A percentile compares a stretch with the other conserved stretches of the same genome.
phyloP scores from a whole-genome alignment of 2,329 filamentous ascomycete genomes.

The Arachnomyces sp. region DNA sequence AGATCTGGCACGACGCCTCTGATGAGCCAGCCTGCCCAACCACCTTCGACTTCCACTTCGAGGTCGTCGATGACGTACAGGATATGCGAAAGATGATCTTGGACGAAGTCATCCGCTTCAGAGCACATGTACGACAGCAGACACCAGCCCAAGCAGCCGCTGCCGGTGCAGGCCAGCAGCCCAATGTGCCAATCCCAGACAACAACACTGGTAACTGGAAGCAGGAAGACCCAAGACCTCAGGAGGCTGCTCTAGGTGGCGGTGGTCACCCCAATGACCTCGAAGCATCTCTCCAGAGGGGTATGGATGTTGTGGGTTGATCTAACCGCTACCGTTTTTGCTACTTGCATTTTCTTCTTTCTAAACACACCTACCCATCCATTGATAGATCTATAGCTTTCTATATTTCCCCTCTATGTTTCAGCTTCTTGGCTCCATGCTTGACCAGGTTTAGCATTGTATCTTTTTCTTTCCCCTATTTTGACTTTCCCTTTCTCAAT shows the following conservation, averaged over 20 bases:
- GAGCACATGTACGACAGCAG: slow-evolving; percentile 48
- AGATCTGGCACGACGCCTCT: slow-evolving; percentile 96
- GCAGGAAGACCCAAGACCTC: slow-evolving; percentile 55
- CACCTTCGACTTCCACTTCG: slow-evolving; percentile 97
- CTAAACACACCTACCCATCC: no score
- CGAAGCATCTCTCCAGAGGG: slow-evolving; percentile 45
- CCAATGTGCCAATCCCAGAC: slow-evolving; percentile 55
- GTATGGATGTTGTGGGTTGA: slow-evolving; percentile 43
- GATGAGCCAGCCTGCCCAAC: slow-evolving; percentile 91
- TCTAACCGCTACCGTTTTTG: background rate
- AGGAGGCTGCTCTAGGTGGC: slow-evolving; percentile 42
- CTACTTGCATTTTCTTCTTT: no score
- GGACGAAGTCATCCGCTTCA: slow-evolving; percentile 85
- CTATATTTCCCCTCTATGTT: no score
- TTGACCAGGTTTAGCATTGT: no score
- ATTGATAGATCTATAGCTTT: no score
- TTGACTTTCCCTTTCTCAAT: no score
- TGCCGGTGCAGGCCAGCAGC: slow-evolving; percentile 26
- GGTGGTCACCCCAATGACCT: slow-evolving; percentile 37
- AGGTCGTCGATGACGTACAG: slow-evolving; percentile 87
- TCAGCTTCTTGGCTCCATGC: no score
- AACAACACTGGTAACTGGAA: slow-evolving; percentile 47
- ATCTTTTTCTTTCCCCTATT: no score
- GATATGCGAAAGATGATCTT: slow-evolving; percentile 98
- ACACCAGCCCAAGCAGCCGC: slow-evolving; percentile 35